These are phyloP conservation scores for Boechera stricta DNA, from an alignment of 345 rosid genomes.

Conservation along the genomic window DNA sequence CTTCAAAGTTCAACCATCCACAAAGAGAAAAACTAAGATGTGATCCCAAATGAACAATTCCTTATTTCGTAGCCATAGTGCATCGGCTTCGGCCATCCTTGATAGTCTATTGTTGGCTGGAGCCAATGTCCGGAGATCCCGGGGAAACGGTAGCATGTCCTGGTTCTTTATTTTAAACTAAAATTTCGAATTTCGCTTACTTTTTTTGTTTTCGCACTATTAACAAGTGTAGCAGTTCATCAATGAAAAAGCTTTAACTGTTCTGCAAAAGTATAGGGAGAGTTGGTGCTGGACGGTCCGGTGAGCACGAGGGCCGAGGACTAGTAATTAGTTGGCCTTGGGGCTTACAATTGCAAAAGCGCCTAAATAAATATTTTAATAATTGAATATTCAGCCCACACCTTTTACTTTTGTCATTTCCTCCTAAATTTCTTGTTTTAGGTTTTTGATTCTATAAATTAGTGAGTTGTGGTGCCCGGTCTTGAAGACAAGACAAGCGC, in stretches of 20 bases:
- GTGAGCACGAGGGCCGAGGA: neutral
- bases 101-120: too few relatives aligned
- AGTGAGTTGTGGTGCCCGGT: neutral
- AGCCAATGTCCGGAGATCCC: too few relatives aligned
- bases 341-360: neutral
- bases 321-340: neutral
- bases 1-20: too few relatives aligned
- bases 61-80: too few relatives aligned
- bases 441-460: neutral
- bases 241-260: neutral
- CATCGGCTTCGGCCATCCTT: too few relatives aligned
- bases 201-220: too few relatives aligned
- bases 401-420: neutral
- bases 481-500: neutral
- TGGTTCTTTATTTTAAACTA: too few relatives aligned
- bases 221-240: too few relatives aligned
- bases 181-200: too few relatives aligned
- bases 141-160: too few relatives aligned
- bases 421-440: neutral
- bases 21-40: too few relatives aligned
- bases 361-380: neutral
- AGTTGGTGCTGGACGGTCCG: neutral
- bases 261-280: neutral
- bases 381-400: neutral
- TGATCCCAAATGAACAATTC: too few relatives aligned